These are phyloP conservation scores for Raddia distichophylla DNA, from an alignment of 176 grass and related monocot genomes.

Conservation along the genomic window DNA sequence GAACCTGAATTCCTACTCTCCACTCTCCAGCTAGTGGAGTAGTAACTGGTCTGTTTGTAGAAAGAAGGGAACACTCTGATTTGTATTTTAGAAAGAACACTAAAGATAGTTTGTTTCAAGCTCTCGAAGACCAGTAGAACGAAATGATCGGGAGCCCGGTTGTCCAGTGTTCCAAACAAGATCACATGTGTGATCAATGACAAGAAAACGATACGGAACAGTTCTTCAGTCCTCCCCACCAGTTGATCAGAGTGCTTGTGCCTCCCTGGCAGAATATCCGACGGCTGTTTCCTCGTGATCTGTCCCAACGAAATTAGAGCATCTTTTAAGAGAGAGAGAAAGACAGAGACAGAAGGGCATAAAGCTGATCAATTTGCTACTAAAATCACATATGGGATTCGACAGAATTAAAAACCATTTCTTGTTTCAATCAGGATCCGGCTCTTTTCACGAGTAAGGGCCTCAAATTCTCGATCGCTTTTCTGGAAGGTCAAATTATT, in stretches of 20 bases:
- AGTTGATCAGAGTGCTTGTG: background rate
- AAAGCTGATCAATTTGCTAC: background rate
- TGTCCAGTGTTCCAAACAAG: too few species aligned
- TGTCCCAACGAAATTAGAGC: background rate
- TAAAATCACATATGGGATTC: background rate
- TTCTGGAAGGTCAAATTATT: conserved; percentile 40
- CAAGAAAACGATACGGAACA: background rate
- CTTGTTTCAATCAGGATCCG: background rate
- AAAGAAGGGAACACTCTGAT: too few species aligned
- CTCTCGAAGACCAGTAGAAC: too few species aligned
- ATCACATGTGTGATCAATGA: background rate
- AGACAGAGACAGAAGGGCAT: too few species aligned
- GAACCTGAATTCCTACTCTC: background rate
- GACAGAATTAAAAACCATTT: too few species aligned
- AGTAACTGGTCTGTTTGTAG: too few species aligned
- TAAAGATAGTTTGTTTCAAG: too few species aligned
- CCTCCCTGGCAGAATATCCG: background rate
- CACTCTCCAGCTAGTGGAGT: too few species aligned
- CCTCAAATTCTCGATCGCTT: background rate
- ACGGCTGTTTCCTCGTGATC: background rate
- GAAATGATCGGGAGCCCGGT: too few species aligned
- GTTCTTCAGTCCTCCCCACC: background rate
- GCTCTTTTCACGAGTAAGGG: background rate
- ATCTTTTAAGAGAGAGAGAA: background rate
- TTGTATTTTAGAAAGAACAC: too few species aligned